phyloP scores from a whole-genome alignment of 2,329 filamentous ascomycete species.

The Akanthomyces uredinophilus region DNA sequence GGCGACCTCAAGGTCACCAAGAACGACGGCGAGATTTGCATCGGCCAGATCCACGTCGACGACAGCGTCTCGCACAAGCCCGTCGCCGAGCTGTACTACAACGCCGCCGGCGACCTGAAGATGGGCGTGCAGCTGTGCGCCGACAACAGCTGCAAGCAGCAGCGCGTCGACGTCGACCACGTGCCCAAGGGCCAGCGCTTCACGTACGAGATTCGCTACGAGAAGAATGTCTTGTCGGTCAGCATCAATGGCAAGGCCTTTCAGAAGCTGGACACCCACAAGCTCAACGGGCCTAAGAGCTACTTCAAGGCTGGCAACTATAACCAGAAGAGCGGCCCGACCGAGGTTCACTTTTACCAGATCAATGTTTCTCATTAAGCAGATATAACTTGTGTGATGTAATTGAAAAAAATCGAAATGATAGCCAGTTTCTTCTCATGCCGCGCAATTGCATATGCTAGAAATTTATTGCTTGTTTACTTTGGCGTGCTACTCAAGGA shows the following conservation, averaged over 20 bases:
- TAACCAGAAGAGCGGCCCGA: constrained; percentile 27
- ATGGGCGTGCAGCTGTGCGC: constrained; percentile 35
- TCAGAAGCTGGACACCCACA: constrained; percentile 24
- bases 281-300: constrained; percentile 26
- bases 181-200: constrained; percentile 30
- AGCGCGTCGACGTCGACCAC: constrained; percentile 27
- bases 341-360: constrained; percentile 23
- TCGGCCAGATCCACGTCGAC: constrained; percentile 37
- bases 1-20: constrained; percentile 29
- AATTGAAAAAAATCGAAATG: no score
- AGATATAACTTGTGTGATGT: background rate
- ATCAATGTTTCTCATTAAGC: constrained; percentile 19
- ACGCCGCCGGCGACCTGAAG: constrained; percentile 27
- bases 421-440: no score
- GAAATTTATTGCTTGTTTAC: background rate
- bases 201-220: constrained; percentile 34
- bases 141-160: constrained; percentile 24
- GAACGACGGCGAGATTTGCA: constrained; percentile 31
- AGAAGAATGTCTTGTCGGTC: constrained; percentile 27
- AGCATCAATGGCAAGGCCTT: constrained; percentile 25
- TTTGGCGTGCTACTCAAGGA: background rate
- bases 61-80: constrained; percentile 33
- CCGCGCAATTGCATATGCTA: no score
- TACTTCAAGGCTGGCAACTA: constrained; percentile 37
- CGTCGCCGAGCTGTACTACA: constrained; percentile 36